Evolutionary conservation across 2,329 filamentous ascomycete genomes (phyloP).

Genomic region (Monilinia fructicola): DNA sequence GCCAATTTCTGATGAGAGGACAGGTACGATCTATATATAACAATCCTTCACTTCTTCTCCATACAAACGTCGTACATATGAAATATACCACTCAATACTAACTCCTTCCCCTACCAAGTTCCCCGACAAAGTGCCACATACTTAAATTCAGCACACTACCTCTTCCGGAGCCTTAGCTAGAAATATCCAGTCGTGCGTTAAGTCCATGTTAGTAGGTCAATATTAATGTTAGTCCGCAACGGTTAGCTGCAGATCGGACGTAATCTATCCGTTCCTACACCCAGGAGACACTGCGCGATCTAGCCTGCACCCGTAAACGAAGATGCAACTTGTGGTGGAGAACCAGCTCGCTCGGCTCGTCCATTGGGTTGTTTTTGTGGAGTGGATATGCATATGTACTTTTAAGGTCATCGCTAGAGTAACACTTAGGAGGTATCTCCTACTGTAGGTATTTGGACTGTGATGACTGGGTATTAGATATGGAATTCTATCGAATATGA

Average conservation of each 20-base stretch:
- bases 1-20: background rate
- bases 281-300: background rate
- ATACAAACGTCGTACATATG: background rate
- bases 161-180: background rate
- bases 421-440: background rate
- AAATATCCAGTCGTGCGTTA: background rate
- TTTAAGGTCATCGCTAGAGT: background rate
- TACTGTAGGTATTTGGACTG: background rate
- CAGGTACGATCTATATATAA: background rate
- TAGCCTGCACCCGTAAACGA: background rate
- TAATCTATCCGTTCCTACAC: background rate
- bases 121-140: background rate
- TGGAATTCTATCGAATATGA: background rate
- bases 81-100: background rate
- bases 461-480: background rate
- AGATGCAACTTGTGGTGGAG: background rate
- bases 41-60: background rate
- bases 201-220: background rate
- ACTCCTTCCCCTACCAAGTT: background rate
- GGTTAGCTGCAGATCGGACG: background rate
- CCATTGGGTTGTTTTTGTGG: too few relatives aligned
- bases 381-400: background rate
- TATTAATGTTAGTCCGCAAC: background rate
- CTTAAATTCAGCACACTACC: constrained; percentile 1
- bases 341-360: background rate